A percentile compares a stretch with the other conserved stretches of the same genome.
Evolutionary conservation across 169 alveolate genomes (phyloP).

Genomic region (Nephromyces sp.): DNA sequence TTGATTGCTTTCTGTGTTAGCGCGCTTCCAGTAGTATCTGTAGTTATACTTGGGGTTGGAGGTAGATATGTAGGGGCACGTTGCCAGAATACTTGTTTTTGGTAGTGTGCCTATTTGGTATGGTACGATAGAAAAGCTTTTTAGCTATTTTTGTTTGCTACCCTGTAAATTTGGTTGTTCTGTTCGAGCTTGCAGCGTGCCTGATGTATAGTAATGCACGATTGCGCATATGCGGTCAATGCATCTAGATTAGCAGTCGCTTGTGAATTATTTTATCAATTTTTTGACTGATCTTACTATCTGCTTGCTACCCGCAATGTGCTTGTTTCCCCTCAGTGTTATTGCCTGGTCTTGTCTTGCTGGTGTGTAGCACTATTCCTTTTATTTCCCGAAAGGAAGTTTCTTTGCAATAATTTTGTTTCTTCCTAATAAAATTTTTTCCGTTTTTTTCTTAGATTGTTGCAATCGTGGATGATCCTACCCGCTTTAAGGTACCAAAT

Average conservation of each 20-base stretch:
- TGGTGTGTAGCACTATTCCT: not conserved
- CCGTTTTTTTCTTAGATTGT: slow-evolving; percentile 46
- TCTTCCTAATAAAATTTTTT: not conserved
- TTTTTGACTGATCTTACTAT: no score
- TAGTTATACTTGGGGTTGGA: no score
- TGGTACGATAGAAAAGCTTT: not conserved
- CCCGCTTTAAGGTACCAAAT: slow-evolving; percentile 90
- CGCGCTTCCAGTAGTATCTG: no score
- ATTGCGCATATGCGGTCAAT: no score
- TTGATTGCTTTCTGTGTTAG: no score
- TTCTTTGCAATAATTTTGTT: not conserved
- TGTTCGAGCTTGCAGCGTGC: not conserved
- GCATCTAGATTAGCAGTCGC: no score
- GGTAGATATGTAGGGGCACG: no score
- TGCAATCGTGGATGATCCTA: slow-evolving; percentile 76
- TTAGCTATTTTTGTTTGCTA: not conserved
- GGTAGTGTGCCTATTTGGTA: no score
- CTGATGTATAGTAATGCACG: no score
- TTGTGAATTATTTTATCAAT: no score
- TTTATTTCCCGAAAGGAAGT: not conserved
- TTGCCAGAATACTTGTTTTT: no score
- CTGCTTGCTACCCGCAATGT: slow-evolving; percentile 6
- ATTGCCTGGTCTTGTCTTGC: not conserved
- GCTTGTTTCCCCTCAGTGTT: not conserved
- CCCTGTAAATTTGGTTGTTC: not conserved